Percentiles rank a stretch among this genome's conserved stretches.
phyloP scores from a whole-genome alignment of 345 rosid species.

The Cardamine resedifolia region DNA sequence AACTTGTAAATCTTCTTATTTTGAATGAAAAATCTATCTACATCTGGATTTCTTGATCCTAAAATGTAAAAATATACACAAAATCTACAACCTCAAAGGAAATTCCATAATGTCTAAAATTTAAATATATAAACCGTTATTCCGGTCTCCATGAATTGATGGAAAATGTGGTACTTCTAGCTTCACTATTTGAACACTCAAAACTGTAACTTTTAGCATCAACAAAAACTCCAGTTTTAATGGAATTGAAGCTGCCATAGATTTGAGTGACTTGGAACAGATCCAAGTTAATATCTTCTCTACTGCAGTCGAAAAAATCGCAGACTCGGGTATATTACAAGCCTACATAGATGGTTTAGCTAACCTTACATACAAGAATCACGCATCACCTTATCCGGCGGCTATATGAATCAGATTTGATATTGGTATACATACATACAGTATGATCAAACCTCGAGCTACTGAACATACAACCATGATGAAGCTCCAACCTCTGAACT shows the following conservation, averaged over 20 bases:
- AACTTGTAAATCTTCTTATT: neutral
- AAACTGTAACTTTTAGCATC: neutral
- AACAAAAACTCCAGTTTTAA: neutral
- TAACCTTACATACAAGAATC: neutral
- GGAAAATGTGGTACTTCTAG: neutral
- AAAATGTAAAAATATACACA: too few species aligned
- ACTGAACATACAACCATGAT: neutral
- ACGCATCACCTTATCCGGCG: neutral
- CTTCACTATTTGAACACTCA: neutral
- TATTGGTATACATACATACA: neutral
- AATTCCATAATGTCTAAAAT: neutral
- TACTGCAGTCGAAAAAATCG: neutral
- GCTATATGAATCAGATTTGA: neutral
- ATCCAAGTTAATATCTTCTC: neutral
- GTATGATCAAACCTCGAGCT: slow-evolving; percentile 7
- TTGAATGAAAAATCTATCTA: neutral
- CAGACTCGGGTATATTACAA: neutral
- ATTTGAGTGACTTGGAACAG: neutral
- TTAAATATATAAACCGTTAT: too few species aligned
- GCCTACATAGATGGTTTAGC: slow-evolving; percentile 1
- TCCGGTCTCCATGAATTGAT: neutral
- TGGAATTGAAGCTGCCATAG: slow-evolving; percentile 15
- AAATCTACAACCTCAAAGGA: neutral
- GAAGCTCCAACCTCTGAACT: neutral
- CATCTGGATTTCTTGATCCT: too few species aligned